Base-by-base conservation (phyloP, 805 yeast genomes). In the Brettanomyces naardenensis region DNA sequence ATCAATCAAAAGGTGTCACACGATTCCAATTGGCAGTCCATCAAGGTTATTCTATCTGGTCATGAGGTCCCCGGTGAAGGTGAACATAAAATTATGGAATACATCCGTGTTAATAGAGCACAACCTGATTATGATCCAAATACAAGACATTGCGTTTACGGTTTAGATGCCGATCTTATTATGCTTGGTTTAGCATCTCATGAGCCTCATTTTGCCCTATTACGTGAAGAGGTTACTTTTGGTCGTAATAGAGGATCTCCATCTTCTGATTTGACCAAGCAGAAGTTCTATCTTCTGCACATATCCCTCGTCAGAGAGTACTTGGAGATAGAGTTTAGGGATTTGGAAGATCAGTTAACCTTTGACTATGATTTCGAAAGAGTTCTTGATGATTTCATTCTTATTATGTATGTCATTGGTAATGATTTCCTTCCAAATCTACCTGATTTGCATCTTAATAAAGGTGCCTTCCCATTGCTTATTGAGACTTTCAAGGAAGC, bases 41-140 rank as follows among this genome's bases (percentile, higher is more conserved):
- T 86, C 37, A 73, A 83, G 38, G 71, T 90, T 43, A 69, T 90
- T 22, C 69, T 90, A 43, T 81, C 92, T 38, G 97, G 96, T 27
- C 96, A 87, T 52, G 95, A 89, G 59, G 97, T 86, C 15, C 97
- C 97, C 3, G 97, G 97, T 49, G 97, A 90, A 68, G 97, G 97
- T 62, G 97, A 90, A 64, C 97, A 90, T 64, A 90, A 90, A 56
- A 88, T 90, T 48, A 90, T 89, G 97, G 86, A 86, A 51, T 87
- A 75, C 51, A 87, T 90, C 46, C 78, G 97, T 62, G 65, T 75
- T 31, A 71, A 78, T 62, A 82, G 84, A 57, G 73, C 89, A n/a
- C 80, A 78, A 52, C 70, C 75, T 0, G 78, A 68, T 36, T 85
- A 84, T 53, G 71, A 86, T 53, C 77, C 88, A 35, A 85, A 90